phyloP scores from a whole-genome alignment of 306 rosid species.

The Trifolium dubium region DNA sequence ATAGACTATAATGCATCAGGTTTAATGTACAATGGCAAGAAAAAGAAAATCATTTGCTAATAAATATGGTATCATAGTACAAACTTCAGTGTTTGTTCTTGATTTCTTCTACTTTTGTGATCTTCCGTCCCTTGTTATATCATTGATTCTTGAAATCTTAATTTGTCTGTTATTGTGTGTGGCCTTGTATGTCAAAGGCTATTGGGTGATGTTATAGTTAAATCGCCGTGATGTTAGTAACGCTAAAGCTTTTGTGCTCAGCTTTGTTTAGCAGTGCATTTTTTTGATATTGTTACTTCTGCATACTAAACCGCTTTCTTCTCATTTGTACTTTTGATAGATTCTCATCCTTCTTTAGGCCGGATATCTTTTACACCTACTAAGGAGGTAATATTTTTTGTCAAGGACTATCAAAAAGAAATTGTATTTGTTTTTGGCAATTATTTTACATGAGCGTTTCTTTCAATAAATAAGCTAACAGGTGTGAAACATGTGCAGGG shows the following conservation, averaged over 20 bases:
- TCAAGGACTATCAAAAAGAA: constrained; percentile 4
- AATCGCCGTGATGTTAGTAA: constrained; percentile 1
- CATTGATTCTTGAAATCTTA: constrained; percentile 6
- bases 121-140: constrained; percentile 12
- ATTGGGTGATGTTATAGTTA: constrained; percentile 1
- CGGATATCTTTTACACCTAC: constrained; percentile 54
- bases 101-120: constrained; percentile 11
- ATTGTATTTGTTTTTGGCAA: not conserved
- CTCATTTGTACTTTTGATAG: constrained; percentile 51
- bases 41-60: not conserved
- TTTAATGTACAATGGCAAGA: constrained; percentile 29
- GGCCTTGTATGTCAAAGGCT: not conserved
- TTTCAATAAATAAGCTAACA: constrained; percentile 24
- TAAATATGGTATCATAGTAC: no score
- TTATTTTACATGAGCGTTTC: constrained; percentile 18
- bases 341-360: constrained; percentile 60
- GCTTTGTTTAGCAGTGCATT: constrained; percentile 14
- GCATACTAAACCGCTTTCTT: constrained; percentile 37
- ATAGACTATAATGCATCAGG: constrained; percentile 17
- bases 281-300: constrained; percentile 21
- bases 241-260: constrained; percentile 6
- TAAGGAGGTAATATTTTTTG: constrained; percentile 67
- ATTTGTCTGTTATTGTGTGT: constrained; percentile 21
- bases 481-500: constrained; percentile 63
- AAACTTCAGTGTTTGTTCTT: not conserved